Conservation (phyloP, 371 early-diverging fungal genomes). For the Capillidium rhysosporum region DNA sequence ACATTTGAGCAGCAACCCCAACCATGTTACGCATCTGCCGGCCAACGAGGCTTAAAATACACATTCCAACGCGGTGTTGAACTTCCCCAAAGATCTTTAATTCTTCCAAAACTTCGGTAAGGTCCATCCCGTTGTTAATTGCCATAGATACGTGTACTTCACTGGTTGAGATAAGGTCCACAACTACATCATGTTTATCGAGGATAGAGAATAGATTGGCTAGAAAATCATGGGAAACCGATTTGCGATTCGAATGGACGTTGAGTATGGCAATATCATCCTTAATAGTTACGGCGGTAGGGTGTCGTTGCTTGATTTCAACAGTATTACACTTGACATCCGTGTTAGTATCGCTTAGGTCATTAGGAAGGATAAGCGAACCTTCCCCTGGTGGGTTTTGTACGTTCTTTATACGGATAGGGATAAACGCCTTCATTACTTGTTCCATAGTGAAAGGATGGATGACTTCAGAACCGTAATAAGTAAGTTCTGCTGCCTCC, state of each 20-base stretch:
- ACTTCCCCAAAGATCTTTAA: conserved; percentile 48
- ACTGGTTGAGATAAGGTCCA: conserved; percentile 88
- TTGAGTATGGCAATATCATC: conserved; percentile 81
- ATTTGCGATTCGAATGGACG: conserved; percentile 86
- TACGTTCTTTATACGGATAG: conserved; percentile 95
- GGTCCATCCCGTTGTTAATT: conserved; percentile 32
- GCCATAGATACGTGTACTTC: conserved; percentile 97
- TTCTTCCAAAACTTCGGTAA: conserved; percentile 43
- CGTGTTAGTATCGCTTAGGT: conserved; percentile 7
- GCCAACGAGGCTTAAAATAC: conserved; percentile 91
- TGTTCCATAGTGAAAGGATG: conserved; percentile 99
- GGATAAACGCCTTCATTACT: conserved; percentile 82
- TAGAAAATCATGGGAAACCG: conserved; percentile 86
- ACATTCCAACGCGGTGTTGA: conserved; percentile 59
- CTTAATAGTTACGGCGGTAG: conserved; percentile 95
- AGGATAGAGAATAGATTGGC: conserved; percentile 80
- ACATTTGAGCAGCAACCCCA: conserved; percentile 88
- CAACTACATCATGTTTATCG: conserved; percentile 70
- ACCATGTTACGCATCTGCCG: conserved; percentile 90
- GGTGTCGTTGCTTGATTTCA: conserved; percentile 50
- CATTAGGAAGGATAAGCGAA: conserved; percentile 71
- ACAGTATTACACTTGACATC: conserved; percentile 11
- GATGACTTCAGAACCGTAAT: conserved; percentile 94
- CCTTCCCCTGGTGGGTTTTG: conserved; percentile 79
- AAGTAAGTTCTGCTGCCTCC: conserved; percentile 96